Percentiles rank a stretch among this genome's conserved stretches.
phyloP scores from a whole-genome alignment of 352 stramenopile genomes.

The Phytophthora crassamura region DNA sequence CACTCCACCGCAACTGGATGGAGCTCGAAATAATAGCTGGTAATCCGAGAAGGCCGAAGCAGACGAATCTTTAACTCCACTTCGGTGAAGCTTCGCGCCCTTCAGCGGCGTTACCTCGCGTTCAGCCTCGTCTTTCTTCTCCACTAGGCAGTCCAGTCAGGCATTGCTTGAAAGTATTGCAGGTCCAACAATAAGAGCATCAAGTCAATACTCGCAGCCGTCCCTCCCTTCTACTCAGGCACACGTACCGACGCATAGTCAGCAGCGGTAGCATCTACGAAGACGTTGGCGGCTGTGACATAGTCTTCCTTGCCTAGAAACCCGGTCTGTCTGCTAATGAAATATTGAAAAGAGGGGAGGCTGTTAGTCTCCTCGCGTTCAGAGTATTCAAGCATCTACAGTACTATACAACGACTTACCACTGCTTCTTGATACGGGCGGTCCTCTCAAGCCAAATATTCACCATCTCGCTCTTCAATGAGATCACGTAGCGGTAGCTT shows the following conservation, averaged over 20 bases:
- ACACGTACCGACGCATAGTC: conserved; percentile 31
- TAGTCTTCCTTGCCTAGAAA: too few species aligned
- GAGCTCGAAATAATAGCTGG: conserved; percentile 21
- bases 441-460: conserved; percentile 20
- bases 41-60: conserved; percentile 17
- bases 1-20: conserved; percentile 21
- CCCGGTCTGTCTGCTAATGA: too few species aligned
- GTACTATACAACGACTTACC: too few species aligned
- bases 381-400: conserved; percentile 26
- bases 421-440: too few species aligned
- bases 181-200: too few species aligned
- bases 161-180: conserved; percentile 21
- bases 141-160: conserved; percentile 14
- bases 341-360: too few species aligned
- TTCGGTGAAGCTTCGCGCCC: conserved; percentile 5
- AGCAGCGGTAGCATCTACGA: conserved; percentile 20
- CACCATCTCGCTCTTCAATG: conserved; percentile 1
- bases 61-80: conserved; percentile 19
- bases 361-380: conserved; percentile 16
- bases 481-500: too few species aligned
- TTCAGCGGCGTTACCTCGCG: not conserved
- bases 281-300: conserved; percentile 17
- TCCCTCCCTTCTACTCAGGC: not conserved
- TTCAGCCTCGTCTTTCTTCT: conserved; percentile 7
- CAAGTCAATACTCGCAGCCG: too few species aligned